Evolutionary conservation across 108 stramenopile genomes (phyloP), one percentile per base, ranked within the genome.

Genomic region (Nannochloropsis salina): DNA sequence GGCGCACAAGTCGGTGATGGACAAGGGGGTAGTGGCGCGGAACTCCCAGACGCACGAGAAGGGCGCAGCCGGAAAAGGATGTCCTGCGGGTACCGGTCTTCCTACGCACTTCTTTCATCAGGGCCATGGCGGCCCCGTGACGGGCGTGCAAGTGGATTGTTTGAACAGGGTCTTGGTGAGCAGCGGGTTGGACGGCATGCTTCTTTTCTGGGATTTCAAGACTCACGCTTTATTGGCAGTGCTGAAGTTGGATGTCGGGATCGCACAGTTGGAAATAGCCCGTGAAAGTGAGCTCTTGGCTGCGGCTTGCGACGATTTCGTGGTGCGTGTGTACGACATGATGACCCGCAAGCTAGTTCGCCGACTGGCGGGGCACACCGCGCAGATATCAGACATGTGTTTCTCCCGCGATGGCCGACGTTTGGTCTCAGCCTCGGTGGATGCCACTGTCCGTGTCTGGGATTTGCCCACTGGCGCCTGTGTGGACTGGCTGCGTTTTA

Each of bases 391-490:
- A 47, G 97, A 95, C 86, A 41, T 97, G 80, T 93, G 92, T 18
- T 98, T 97, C 86, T 94, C 94, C 43, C 94, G 94, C 9, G 96
- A 97, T 86, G 96, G 94, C 40, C 92, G 97, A 10, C 95, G 93
- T 80, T 89, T 98, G 11, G 94, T 94, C 84, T 93, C 94, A 5
- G 90, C 95, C 22, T 94, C 94, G 20, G 85, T 95, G 84, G 96
- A 96, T 83, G 91, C 93, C 15, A 93, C 96, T 6, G 89, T 97
- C 44, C 94, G 96, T 42, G 95, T 97, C 18, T 98, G 94, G 94
- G 98, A 99, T 90, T 92, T 99, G 21, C 96, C 98, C 20, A 97
- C 98, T 20, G 94, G 94, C 20, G 84, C 92, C 6, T 97, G 96
- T 86, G 93, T 97, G 47, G 97, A 98, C 84, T 98, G 98, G 97